These are phyloP conservation scores for barrel medic (Medicago truncatula) DNA, from an alignment of 306 rosid species.

Conservation along the genomic window DNA sequence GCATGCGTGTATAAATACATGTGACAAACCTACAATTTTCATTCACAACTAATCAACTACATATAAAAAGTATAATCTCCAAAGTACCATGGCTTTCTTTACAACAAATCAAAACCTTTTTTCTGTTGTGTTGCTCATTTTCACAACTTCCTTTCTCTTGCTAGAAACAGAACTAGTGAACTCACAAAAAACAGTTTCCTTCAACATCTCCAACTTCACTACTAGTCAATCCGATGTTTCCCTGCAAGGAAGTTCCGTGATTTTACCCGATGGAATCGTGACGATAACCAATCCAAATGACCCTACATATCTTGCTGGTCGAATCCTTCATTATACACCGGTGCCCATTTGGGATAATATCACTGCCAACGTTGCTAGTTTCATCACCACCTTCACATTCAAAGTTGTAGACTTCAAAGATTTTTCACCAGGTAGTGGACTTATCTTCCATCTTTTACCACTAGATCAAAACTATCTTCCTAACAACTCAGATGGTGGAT, in stretches of 20 bases:
- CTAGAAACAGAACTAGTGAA: background rate
- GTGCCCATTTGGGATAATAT: background rate
- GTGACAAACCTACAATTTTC: no score
- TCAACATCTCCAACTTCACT: background rate
- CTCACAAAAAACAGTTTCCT: background rate
- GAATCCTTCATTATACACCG: background rate
- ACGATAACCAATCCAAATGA: background rate
- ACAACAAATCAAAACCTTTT: background rate
- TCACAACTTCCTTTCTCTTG: background rate
- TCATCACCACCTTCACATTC: background rate
- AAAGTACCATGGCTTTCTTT: background rate
- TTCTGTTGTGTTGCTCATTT: background rate
- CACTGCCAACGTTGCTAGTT: background rate
- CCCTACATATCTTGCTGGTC: background rate
- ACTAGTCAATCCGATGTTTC: fast-evolving
- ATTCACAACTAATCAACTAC: background rate
- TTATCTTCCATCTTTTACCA: background rate
- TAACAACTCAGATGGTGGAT: background rate
- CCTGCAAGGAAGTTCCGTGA: background rate
- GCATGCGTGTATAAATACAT: no score
- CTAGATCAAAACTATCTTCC: background rate
- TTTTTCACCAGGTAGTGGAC: background rate
- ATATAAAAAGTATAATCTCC: no score
- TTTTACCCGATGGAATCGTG: background rate
- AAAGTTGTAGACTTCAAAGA: background rate